Evolutionary conservation across 2,329 filamentous ascomycete species (phyloP).

Genomic region (Colletotrichum endophyticum): DNA sequence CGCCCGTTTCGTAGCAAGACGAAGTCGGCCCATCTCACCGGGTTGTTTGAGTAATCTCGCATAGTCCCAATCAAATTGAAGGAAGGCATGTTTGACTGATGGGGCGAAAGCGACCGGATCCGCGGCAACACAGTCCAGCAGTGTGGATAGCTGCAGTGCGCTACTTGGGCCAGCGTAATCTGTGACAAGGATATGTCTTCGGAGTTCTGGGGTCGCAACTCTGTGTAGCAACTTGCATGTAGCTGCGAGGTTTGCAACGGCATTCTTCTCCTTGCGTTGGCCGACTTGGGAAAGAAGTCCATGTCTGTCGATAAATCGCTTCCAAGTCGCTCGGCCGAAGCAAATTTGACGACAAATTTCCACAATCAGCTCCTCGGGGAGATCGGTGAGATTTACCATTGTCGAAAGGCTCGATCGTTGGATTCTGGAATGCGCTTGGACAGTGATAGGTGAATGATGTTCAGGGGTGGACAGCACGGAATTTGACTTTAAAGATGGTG

Average conservation of each 20-base stretch:
- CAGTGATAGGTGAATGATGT: not conserved
- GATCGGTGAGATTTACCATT: not conserved
- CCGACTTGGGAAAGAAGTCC: not conserved
- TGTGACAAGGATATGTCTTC: not conserved
- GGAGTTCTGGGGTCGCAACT: not conserved
- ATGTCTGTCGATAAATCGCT: not conserved
- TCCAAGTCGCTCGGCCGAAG: not conserved
- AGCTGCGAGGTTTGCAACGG: not conserved
- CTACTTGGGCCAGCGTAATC: not conserved
- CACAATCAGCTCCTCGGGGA: not conserved
- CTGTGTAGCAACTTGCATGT: not conserved
- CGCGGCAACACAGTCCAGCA: not conserved
- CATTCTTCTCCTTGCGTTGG: not conserved
- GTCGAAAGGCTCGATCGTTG: accelerated
- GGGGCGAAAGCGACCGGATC: not conserved
- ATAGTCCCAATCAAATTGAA: not conserved
- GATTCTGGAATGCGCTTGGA: not conserved
- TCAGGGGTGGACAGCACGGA: not conserved
- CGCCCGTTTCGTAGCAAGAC: not conserved
- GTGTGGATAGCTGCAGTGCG: not conserved
- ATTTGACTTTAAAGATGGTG: accelerated
- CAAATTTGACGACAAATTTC: not conserved
- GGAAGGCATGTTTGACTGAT: not conserved
- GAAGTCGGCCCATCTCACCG: not conserved
- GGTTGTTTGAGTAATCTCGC: accelerated